Evolutionary conservation across 2,329 filamentous ascomycete species (phyloP).

Genomic region (Phoma sp.): DNA sequence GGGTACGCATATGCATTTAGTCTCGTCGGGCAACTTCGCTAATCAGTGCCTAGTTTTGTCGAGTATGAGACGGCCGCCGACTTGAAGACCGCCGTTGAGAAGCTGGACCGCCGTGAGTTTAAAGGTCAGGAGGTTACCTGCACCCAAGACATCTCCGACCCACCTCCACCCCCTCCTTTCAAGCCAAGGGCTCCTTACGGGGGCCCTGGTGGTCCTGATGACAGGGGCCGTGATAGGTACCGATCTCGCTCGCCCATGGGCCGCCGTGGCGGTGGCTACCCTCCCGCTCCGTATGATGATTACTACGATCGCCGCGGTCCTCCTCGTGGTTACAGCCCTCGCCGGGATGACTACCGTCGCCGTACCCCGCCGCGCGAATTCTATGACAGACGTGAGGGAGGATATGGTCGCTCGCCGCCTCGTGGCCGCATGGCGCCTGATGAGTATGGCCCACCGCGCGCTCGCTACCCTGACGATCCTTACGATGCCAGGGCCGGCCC

Average conservation of each 20-base stretch:
- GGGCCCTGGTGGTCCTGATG: conserved; percentile 59
- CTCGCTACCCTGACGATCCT: conserved; percentile 75
- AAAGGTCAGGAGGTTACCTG: conserved; percentile 89
- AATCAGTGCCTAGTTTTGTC: conserved; percentile 75
- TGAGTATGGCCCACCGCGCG: conserved; percentile 71
- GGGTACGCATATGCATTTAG: conserved; percentile 68
- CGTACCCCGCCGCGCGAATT: conserved; percentile 81
- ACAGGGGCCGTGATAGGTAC: conserved; percentile 74
- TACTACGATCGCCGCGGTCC: conserved; percentile 81
- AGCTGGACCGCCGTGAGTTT: conserved; percentile 91
- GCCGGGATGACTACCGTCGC: conserved; percentile 85
- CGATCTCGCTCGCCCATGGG: conserved; percentile 77
- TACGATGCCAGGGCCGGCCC: conserved; percentile 66
- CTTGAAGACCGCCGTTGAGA: conserved; percentile 89
- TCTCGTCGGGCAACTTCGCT: conserved; percentile 4
- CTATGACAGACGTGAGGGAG: conserved; percentile 75
- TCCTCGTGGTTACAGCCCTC: conserved; percentile 83
- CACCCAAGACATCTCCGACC: conserved; percentile 75
- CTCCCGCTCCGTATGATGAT: conserved; percentile 69
- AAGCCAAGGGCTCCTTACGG: conserved; percentile 45
- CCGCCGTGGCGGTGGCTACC: conserved; percentile 66
- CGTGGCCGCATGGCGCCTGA: conserved; percentile 77
- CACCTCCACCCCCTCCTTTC: conserved; percentile 47
- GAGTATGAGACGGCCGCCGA: conserved; percentile 95
- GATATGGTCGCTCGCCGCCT: conserved; percentile 65